phyloP scores from a whole-genome alignment of 495 filamentous ascomycete genomes.

The Neurospora sp. region DNA sequence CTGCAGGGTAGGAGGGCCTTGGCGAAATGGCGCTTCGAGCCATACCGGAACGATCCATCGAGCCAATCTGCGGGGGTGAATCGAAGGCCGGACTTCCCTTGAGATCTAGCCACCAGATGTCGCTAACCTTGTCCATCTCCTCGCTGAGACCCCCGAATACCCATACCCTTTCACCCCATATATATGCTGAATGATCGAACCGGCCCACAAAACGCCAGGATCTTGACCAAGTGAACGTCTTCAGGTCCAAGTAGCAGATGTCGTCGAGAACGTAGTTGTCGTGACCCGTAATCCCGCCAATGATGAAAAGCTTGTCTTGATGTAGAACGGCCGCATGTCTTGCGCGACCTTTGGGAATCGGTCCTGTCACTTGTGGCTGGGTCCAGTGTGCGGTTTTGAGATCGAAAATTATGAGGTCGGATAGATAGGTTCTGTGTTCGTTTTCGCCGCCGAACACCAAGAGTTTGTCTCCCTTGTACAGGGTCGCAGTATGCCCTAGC shows the following conservation, averaged over 20 bases:
- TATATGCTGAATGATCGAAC: conserved; percentile 88
- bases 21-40: conserved; percentile 31
- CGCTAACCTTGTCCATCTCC: conserved; percentile 90
- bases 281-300: conserved; percentile 81
- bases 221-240: conserved; percentile 96
- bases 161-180: conserved; percentile 84
- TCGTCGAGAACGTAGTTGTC: conserved; percentile 87
- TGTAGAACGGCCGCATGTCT: conserved; percentile 89
- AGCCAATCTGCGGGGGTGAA: conserved; percentile 57
- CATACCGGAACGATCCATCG: conserved; percentile 38
- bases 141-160: conserved; percentile 92
- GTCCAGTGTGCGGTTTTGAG: conserved; percentile 89
- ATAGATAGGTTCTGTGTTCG: conserved; percentile 89
- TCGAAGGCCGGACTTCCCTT: conserved; percentile 81
- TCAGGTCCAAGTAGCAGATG: conserved; percentile 89
- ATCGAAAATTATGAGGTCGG: conserved; percentile 93
- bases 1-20: conserved; percentile 29
- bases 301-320: conserved; percentile 91
- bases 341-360: conserved; percentile 76
- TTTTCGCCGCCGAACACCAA: conserved; percentile 97
- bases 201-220: conserved; percentile 89
- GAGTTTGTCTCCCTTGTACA: conserved; percentile 89
- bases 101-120: conserved; percentile 94
- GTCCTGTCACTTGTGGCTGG: conserved; percentile 74
- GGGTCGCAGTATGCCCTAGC: conserved; percentile 84